Conservation (phyloP, 768 basidiomycete species). For the Tylopilus sp. region DNA sequence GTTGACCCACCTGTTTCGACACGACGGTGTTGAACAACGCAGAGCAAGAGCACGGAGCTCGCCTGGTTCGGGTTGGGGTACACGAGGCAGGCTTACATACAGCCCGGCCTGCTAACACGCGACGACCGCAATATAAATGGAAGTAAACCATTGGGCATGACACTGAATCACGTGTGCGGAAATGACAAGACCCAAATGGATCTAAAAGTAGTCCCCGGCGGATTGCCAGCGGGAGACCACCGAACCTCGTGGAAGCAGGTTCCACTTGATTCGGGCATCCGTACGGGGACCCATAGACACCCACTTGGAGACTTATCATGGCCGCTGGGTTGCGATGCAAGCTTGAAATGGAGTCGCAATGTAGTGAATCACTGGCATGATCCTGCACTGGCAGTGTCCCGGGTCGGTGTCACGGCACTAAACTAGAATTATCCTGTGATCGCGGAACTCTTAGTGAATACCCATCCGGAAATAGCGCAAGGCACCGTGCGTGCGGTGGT, state of each 20-base stretch:
- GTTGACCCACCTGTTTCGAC: conserved; percentile 23
- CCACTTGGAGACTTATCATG: background rate
- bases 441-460: too few relatives aligned
- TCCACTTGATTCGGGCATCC: background rate
- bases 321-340: too few relatives aligned
- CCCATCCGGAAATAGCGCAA: too few relatives aligned
- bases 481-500: too few relatives aligned
- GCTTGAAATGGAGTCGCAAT: too few relatives aligned
- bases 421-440: background rate
- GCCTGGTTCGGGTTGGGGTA: conserved; percentile 22
- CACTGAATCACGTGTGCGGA: conserved; percentile 23
- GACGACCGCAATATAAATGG: conserved; percentile 8
- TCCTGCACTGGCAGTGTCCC: too few relatives aligned
- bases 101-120: conserved; percentile 8
- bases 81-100: conserved; percentile 34
- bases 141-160: conserved; percentile 6
- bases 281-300: background rate
- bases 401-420: too few relatives aligned
- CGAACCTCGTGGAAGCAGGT: background rate
- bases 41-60: conserved; percentile 22
- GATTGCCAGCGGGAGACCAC: background rate
- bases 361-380: too few relatives aligned
- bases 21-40: conserved; percentile 23
- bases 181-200: background rate
- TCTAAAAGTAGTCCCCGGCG: background rate